A percentile compares a stretch with the other conserved stretches of the same genome.
phyloP scores from a whole-genome alignment of 2,329 filamentous ascomycete species.

The Pseudocercospora crystallina region DNA sequence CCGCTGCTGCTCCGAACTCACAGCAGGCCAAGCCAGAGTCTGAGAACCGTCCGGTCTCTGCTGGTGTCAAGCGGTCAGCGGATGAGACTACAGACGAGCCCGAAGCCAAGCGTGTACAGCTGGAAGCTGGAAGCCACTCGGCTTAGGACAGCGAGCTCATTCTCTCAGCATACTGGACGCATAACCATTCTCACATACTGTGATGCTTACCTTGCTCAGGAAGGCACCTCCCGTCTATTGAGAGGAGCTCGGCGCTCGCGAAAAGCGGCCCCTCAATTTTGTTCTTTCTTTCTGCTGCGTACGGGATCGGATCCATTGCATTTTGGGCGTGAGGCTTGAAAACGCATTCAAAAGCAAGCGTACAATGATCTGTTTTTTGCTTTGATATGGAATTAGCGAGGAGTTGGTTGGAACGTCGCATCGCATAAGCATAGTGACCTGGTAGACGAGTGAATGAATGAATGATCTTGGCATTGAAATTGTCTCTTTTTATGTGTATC shows the following conservation, averaged over 20 bases:
- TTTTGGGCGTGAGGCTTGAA: neutral
- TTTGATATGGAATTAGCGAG: conserved; percentile 10
- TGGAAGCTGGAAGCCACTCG: too few species aligned
- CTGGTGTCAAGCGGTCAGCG: conserved; percentile 14
- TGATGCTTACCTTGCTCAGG: neutral
- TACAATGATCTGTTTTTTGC: conserved; percentile 4
- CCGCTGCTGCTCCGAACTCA: neutral
- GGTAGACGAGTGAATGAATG: conserved; percentile 12
- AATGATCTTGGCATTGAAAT: neutral
- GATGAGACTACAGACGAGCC: conserved; percentile 6
- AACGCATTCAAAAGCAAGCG: neutral
- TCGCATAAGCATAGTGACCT: neutral
- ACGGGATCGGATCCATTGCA: too few species aligned
- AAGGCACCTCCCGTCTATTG: neutral
- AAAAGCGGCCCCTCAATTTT: neutral
- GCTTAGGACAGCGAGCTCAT: too few species aligned
- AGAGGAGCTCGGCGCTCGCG: neutral
- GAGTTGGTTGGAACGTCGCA: conserved; percentile 4
- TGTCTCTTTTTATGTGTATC: too few species aligned
- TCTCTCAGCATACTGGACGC: neutral
- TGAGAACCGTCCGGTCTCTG: neutral
- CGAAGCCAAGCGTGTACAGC: conserved; percentile 14
- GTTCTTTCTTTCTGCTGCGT: too few species aligned
- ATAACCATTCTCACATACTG: neutral
- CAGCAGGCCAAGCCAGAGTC: neutral